Percentiles rank a stretch among this genome's conserved stretches.
phyloP scores from a whole-genome alignment of 2,329 filamentous ascomycete genomes.

The Pseudonectria foliicola region DNA sequence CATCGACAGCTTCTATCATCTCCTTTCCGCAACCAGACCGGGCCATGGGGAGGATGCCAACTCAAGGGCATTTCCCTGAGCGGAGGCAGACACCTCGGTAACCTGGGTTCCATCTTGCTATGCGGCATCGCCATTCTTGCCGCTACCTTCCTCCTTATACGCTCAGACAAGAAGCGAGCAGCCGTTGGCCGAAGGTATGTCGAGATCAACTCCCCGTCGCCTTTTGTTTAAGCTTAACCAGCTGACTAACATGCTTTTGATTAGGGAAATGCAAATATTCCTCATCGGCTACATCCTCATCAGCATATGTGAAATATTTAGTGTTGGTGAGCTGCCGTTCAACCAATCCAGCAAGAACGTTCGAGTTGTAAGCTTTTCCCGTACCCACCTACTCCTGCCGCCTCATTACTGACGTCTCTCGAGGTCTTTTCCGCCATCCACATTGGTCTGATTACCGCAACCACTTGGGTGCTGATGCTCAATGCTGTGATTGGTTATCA shows the following conservation, averaged over 20 bases:
- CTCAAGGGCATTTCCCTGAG: constrained; percentile 69
- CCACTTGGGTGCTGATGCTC: constrained; percentile 83
- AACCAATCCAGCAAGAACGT: constrained; percentile 43
- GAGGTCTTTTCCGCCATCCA: constrained; percentile 86
- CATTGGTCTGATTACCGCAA: constrained; percentile 80
- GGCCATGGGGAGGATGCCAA: constrained; percentile 62
- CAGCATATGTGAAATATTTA: constrained; percentile 93
- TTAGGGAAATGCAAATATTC: constrained; percentile 94
- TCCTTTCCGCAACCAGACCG: constrained; percentile 50
- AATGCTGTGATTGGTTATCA: constrained; percentile 93
- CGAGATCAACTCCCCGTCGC: constrained; percentile 16
- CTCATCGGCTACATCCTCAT: constrained; percentile 79
- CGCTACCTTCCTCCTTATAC: constrained; percentile 61
- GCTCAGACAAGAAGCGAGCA: constrained; percentile 83
- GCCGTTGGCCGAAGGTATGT: constrained; percentile 82
- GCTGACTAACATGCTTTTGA: constrained; percentile 4
- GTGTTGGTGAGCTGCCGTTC: constrained; percentile 81
- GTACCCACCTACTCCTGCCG: neutral
- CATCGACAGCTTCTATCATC: constrained; percentile 43
- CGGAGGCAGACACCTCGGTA: constrained; percentile 61
- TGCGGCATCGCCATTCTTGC: constrained; percentile 68
- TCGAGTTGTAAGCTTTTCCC: constrained; percentile 56
- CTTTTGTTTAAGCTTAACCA: neutral
- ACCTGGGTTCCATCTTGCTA: constrained; percentile 87
- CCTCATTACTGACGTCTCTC: constrained; percentile 12